Evolutionary conservation across 345 rosid species (phyloP), one percentile per base, ranked within the genome.

Genomic region (Brassica nigra): DNA sequence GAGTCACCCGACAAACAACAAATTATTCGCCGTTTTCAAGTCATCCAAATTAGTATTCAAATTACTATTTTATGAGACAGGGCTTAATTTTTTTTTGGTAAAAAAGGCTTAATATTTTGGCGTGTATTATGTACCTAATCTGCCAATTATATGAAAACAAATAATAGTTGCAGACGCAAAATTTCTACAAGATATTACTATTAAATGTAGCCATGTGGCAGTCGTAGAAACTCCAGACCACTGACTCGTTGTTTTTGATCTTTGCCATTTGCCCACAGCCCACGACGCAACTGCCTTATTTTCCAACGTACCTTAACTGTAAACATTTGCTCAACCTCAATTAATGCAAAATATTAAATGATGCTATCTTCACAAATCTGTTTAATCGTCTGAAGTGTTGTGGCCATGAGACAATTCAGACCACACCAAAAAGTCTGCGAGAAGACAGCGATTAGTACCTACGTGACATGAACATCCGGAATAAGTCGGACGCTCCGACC

Each of bases 171-270:
- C 23, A 16, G 66, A 27, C 42, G 55, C 70, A 34, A 61, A n/a
- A 4, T 23, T 34, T 77, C 63, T 3, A 20, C 14, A 47, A 49
- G 1, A 9, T 66, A 66, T 2, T 37, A 66, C 20, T 47, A 70
- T 49, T 20, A 70, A 77, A 47, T 77, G 47, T 33, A 34, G 70
- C 55, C 80, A 62, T 77, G 75, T 62, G 70, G 63, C 29, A n/a
- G 9, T 77, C 57, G 64, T 6, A 77, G 61, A 68, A 47, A 58
- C 8, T 47, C 9, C 14, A 28, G 62, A 61, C 70, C 30, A 77
- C 9, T 59, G 27, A 66, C 55, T 77, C 62, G 62, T 61, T 61
- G 11, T 30, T 69, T 58, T 16, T 20, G 39, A 77, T 77, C 29
- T n/a, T 66, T 44, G 70, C 9, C 55, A 20, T 62, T 67, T 67